phyloP scores from a whole-genome alignment of 495 filamentous ascomycete genomes.

The Neurospora sp. region DNA sequence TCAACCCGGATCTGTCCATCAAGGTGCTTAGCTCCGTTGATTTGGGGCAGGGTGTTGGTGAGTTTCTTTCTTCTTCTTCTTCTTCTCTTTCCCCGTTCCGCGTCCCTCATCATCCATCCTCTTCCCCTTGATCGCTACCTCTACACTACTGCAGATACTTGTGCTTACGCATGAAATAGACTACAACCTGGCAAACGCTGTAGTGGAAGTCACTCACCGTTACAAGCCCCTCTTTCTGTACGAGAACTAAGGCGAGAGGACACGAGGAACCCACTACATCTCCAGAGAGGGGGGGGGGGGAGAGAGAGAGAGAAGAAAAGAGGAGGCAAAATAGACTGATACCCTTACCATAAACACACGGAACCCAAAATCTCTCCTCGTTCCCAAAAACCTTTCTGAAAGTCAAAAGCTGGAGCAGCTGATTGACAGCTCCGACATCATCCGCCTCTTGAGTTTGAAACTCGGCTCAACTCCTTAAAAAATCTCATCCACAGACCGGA shows the following conservation, averaged over 20 bases:
- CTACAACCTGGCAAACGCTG: slow-evolving; percentile 65
- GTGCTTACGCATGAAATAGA: slow-evolving; percentile 39
- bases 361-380: background rate
- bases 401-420: too few relatives aligned
- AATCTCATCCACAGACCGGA: background rate
- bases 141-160: background rate
- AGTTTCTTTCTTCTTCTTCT: slow-evolving; percentile 11
- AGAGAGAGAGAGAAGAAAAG: background rate
- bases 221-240: slow-evolving; percentile 56
- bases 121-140: slow-evolving; percentile 6
- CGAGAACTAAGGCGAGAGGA: slow-evolving; percentile 20
- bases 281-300: background rate
- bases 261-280: slow-evolving; percentile 1
- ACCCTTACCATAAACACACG: background rate
- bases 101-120: background rate
- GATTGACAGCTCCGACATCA: background rate
- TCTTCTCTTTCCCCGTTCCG: background rate
- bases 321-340: background rate
- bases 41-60: slow-evolving; percentile 65
- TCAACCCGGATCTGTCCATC: slow-evolving; percentile 67
- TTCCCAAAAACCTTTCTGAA: too few relatives aligned
- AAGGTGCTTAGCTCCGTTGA: slow-evolving; percentile 68
- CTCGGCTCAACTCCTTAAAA: background rate
- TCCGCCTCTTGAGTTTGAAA: background rate
- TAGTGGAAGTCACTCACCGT: slow-evolving; percentile 83